Evolutionary conservation across 1,139 yeast genomes (phyloP).

Genomic region (Yamadazyma triangularis): DNA sequence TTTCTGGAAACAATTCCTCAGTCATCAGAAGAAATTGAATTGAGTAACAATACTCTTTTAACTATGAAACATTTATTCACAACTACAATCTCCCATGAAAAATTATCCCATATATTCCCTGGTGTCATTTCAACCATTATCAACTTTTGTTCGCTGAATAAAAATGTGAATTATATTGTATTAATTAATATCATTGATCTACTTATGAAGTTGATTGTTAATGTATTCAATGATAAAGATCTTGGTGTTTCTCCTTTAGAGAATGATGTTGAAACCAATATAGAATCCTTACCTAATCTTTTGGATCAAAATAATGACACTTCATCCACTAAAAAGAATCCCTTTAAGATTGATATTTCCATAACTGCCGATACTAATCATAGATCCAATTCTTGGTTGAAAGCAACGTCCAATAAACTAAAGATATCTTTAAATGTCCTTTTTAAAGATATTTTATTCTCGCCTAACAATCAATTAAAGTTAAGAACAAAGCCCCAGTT

Average conservation of each 20-base stretch:
- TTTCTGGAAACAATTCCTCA: slow-evolving; percentile 3
- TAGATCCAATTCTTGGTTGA: slow-evolving; percentile 58
- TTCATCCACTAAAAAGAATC: slow-evolving; percentile 2
- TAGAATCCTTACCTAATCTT: slow-evolving; percentile 15
- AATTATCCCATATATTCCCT: slow-evolving; percentile 36
- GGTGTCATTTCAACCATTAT: slow-evolving; percentile 34
- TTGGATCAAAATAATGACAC: slow-evolving; percentile 14
- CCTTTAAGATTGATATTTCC: slow-evolving; percentile 8
- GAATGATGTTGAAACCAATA: slow-evolving; percentile 3
- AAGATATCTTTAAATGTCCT: slow-evolving; percentile 38
- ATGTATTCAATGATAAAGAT: slow-evolving; percentile 26
- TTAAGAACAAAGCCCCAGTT: slow-evolving; percentile 21
- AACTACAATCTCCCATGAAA: slow-evolving; percentile 21
- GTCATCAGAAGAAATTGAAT: slow-evolving; percentile 17
- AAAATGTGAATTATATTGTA: slow-evolving; percentile 21
- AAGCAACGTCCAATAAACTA: slow-evolving; percentile 60
- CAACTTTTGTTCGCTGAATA: slow-evolving; percentile 20
- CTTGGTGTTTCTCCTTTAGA: slow-evolving; percentile 11
- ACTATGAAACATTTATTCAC: slow-evolving; percentile 13
- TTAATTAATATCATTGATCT: slow-evolving; percentile 19
- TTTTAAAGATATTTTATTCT: slow-evolving; percentile 21
- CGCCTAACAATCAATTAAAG: slow-evolving; percentile 14
- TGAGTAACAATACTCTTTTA: slow-evolving; percentile 9
- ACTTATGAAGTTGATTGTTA: slow-evolving; percentile 17
- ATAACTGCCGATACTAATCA: slow-evolving; percentile 1